Evolutionary conservation across 768 basidiomycete genomes (phyloP), one percentile per base, ranked within the genome.

Genomic region (Tephrocybe sp.): DNA sequence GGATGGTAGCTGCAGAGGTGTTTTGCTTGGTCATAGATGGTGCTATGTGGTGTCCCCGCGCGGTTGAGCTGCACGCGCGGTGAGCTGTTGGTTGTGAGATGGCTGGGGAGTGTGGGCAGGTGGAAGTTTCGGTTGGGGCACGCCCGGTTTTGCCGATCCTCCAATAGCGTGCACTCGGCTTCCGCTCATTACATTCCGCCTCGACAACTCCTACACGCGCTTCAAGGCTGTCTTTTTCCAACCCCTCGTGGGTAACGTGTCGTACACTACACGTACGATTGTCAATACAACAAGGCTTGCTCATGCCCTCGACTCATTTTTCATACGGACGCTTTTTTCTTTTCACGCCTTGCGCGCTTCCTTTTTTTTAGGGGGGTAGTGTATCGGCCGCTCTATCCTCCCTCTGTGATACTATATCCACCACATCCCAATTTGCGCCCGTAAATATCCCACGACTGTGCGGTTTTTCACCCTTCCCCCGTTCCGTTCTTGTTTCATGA

Each of bases 241-340:
- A 21, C 51, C 50, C 53, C 42, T 41, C 54, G 46, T 30, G 50
- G 38, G 58, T 34, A 52, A 62, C 56, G 63, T 55, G 55, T 59
- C 47, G 60, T 56, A 30, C 28, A 30, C 51, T 46, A 55, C 53
- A 55, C 55, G 62, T 63, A 63, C 62, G 58, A 57, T 58, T 50
- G 56, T 52, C 51, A 56, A 38, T 45, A 59, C 53, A 48, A 58
- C 58, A 62, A 58, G 65, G 65, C 63, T 65, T 59, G 57, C 55
- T 56, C 55, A 58, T 51, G 61, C 62, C 64, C 59, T 60, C 56
- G 54, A 54, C 50, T 63, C 63, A 64, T 70, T 77, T 69, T 67
- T 69, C 68, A 74, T 70, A 86, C 85, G 87, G 87, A 89, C 87
- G 87, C 86, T 85, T 70, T 79, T 79, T 84, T 80, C 68, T 73